Percentiles rank a stretch among this genome's conserved stretches.
Conservation (phyloP, 2,329 filamentous ascomycete species). For the Sporothrix brunneoviolacea region DNA sequence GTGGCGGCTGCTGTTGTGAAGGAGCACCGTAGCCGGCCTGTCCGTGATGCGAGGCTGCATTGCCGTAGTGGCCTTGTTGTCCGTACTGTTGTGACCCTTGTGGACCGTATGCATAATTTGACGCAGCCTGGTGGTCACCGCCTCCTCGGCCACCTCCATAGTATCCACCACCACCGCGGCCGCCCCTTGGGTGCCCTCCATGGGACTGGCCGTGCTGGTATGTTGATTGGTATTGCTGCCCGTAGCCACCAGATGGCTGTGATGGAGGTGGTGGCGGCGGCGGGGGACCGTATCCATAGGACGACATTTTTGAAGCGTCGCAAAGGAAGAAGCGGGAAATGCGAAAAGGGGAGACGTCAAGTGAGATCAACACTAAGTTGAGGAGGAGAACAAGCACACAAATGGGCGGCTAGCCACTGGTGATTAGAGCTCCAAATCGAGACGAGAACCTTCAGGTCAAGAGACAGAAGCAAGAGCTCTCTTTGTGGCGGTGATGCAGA, state of each 20-base stretch:
- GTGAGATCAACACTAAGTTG: constrained; percentile 7
- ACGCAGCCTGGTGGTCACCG: constrained; percentile 36
- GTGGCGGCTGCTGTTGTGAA: constrained; percentile 33
- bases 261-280: constrained; percentile 44
- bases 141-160: constrained; percentile 32
- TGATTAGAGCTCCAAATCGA: no score
- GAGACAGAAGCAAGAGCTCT: no score
- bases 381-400: not conserved
- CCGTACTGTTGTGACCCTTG: constrained; percentile 28
- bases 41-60: constrained; percentile 27
- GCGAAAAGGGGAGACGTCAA: not conserved
- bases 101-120: constrained; percentile 36
- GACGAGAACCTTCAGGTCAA: not conserved
- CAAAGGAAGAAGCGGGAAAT: not conserved
- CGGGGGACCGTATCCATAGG: constrained; percentile 49
- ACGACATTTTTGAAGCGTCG: constrained; percentile 32
- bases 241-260: constrained; percentile 30
- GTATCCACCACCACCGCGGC: constrained; percentile 36
- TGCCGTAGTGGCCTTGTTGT: constrained; percentile 23
- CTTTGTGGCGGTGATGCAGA: no score
- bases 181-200: constrained; percentile 21
- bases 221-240: constrained; percentile 31
- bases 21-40: constrained; percentile 21
- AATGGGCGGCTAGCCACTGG: constrained; percentile 4
- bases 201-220: constrained; percentile 27